Conservation (phyloP, 2,329 filamentous ascomycete species). For the Aspergillus clavatus region DNA sequence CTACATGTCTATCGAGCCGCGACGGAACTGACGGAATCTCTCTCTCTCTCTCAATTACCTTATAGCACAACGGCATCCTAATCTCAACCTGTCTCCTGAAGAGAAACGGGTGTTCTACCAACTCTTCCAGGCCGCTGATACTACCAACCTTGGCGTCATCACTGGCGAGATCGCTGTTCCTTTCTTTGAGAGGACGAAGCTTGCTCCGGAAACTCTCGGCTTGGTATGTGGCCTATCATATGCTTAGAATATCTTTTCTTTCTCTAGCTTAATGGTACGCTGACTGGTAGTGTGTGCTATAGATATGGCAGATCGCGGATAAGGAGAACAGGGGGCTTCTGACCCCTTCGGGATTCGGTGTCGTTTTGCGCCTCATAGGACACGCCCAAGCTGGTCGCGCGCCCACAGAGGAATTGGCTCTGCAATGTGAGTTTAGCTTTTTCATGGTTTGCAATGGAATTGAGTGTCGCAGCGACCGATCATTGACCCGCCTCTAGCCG, state of each 20-base stretch:
- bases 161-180: constrained; percentile 94
- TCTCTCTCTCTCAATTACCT: constrained; percentile 5
- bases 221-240: constrained; percentile 58
- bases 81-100: constrained; percentile 79
- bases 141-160: constrained; percentile 84
- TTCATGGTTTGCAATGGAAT: neutral
- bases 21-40: constrained; percentile 24
- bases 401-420: constrained; percentile 73
- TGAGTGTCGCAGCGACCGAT: constrained; percentile 9
- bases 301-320: constrained; percentile 99
- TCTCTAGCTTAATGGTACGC: constrained; percentile 5
- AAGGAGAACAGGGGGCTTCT: constrained; percentile 92
- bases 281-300: constrained; percentile 12
- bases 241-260: neutral
- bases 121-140: constrained; percentile 89
- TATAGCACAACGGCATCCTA: constrained; percentile 48
- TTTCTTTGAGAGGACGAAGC: constrained; percentile 94
- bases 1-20: constrained; percentile 3
- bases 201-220: constrained; percentile 80
- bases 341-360: constrained; percentile 86
- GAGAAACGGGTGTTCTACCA: constrained; percentile 93
- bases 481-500: constrained; percentile 43
- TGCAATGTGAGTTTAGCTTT: constrained; percentile 56
- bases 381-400: constrained; percentile 87
- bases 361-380: constrained; percentile 89